A percentile compares a stretch with the other conserved stretches of the same genome.
phyloP scores from a whole-genome alignment of 805 yeast genomes.

The Metschnikowia rubicola region DNA sequence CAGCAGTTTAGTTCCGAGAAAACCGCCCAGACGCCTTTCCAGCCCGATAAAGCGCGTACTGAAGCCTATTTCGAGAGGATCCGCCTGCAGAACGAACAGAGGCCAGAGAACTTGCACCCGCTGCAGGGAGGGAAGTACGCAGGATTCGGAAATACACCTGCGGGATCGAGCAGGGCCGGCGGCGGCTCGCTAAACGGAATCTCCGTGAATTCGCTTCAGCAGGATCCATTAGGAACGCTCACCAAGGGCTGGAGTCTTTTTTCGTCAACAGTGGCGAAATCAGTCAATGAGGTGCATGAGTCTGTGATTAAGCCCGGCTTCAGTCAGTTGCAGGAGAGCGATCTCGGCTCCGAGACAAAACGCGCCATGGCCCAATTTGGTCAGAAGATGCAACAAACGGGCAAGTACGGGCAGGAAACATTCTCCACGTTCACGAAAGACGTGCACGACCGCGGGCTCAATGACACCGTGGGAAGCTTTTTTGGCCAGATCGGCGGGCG shows the following conservation, averaged over 20 bases:
- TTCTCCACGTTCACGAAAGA: conserved; percentile 52
- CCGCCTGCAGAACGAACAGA: conserved; percentile 65
- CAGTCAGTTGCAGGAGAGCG: conserved; percentile 72
- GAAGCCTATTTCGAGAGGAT: conserved; percentile 80
- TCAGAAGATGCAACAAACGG: conserved; percentile 86
- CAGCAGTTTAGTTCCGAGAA: conserved; percentile 15
- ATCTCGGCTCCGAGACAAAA: conserved; percentile 74
- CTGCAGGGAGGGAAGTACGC: conserved; percentile 90
- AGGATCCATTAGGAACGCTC: conserved; percentile 88
- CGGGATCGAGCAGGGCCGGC: conserved; percentile 34
- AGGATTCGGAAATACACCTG: conserved; percentile 86
- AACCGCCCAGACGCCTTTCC: conserved; percentile 19
- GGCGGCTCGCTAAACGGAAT: conserved; percentile 50
- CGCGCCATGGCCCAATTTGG: conserved; percentile 97
- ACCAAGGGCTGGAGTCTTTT: conserved; percentile 93
- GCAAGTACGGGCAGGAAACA: conserved; percentile 70
- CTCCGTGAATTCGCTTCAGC: conserved; percentile 65
- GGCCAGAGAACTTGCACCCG: conserved; percentile 82
- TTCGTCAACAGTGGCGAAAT: conserved; percentile 78
- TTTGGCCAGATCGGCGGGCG: conserved; percentile 48
- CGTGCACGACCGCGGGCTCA: conserved; percentile 37
- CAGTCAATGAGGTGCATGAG: conserved; percentile 82
- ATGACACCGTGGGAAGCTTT: conserved; percentile 33
- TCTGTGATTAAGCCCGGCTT: conserved; percentile 88
- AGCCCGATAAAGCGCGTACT: conserved; percentile 52